Conservation (phyloP, 805 yeast genomes). For the Scheffersomyces amazonensis region DNA sequence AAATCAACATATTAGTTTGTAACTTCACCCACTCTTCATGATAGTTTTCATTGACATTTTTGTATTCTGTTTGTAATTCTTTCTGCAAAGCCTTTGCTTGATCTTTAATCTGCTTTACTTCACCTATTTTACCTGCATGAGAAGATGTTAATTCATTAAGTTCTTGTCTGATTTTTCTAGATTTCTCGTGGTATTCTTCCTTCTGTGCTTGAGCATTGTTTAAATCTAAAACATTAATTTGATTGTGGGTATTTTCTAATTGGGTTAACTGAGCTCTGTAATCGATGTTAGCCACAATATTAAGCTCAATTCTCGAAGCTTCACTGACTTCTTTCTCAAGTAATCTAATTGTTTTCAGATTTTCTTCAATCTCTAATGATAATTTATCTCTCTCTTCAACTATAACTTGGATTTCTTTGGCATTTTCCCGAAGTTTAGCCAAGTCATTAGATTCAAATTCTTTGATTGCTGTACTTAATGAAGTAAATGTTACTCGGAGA, state of each 20-base stretch:
- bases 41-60: slow-evolving; percentile 60
- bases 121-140: slow-evolving; percentile 81
- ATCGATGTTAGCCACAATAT: slow-evolving; percentile 63
- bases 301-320: slow-evolving; percentile 59
- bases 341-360: slow-evolving; percentile 22
- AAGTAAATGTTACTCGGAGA: slow-evolving; percentile 3
- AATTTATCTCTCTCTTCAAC: slow-evolving; percentile 16
- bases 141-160: slow-evolving; percentile 56
- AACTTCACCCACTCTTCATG: slow-evolving; percentile 70
- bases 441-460: slow-evolving; percentile 19
- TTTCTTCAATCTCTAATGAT: slow-evolving; percentile 16
- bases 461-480: slow-evolving; percentile 9
- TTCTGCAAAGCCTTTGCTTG: slow-evolving; percentile 54
- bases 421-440: slow-evolving; percentile 20
- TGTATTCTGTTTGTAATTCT: slow-evolving; percentile 71
- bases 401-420: slow-evolving; percentile 11
- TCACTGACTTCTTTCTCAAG: slow-evolving; percentile 48
- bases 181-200: slow-evolving; percentile 57
- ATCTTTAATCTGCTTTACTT: slow-evolving; percentile 74
- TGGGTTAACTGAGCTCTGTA: slow-evolving; percentile 44
- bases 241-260: slow-evolving; percentile 29
- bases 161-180: slow-evolving; percentile 46
- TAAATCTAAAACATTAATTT: slow-evolving; percentile 46
- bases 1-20: slow-evolving; percentile 71
- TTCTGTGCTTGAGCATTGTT: slow-evolving; percentile 59